A percentile compares a stretch with the other conserved stretches of the same genome.
These are phyloP conservation scores for Carnegiea gigantea DNA, from an alignment of 179 eudicot species.

Conservation along the genomic window DNA sequence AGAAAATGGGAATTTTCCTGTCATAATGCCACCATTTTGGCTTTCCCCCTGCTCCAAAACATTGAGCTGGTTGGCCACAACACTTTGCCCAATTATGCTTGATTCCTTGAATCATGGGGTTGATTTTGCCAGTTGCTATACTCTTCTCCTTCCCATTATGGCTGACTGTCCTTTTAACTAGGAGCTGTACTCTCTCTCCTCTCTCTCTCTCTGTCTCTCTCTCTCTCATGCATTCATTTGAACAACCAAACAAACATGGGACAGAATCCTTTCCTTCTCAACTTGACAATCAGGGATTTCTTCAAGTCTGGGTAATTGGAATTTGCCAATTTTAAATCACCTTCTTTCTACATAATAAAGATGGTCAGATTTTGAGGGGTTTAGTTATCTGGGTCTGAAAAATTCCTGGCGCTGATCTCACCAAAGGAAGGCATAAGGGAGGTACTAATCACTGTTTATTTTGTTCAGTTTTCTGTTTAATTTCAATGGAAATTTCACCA, in stretches of 20 bases:
- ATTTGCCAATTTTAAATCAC: background rate
- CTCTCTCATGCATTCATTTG: background rate
- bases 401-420: background rate
- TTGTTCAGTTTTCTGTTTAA: background rate
- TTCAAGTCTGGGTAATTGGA: conserved; percentile 20
- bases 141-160: conserved; percentile 19
- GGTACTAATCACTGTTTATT: background rate
- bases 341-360: background rate
- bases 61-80: conserved; percentile 20
- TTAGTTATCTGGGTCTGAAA: background rate
- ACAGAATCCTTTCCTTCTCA: conserved; percentile 8
- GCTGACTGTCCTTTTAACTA: conserved; percentile 15
- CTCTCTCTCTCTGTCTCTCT: conserved; percentile 12
- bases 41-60: conserved; percentile 15
- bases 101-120: conserved; percentile 26
- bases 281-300: conserved; percentile 14
- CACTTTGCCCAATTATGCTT: conserved; percentile 6
- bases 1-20: background rate
- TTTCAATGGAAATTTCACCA: background rate
- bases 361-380: conserved; percentile 5
- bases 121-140: background rate
- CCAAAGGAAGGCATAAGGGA: background rate
- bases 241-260: conserved; percentile 12
- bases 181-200: background rate
- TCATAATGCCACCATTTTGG: background rate